A percentile compares a stretch with the other conserved stretches of the same genome.
phyloP scores from a whole-genome alignment of 768 basidiomycete species.

The Collybia nuda region DNA sequence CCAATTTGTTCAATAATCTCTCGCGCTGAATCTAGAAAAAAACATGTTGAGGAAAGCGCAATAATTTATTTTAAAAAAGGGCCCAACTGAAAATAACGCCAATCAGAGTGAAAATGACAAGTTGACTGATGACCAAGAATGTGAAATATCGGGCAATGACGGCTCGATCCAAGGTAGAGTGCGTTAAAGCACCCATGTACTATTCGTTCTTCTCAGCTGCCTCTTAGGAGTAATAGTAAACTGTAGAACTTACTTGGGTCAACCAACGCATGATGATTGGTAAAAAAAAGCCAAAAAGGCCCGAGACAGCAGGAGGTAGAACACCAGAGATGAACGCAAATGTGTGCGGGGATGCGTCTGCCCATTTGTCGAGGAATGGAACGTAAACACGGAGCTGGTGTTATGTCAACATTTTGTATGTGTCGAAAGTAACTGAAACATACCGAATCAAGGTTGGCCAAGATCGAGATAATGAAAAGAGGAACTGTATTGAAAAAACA shows the following conservation, averaged over 20 bases:
- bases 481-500: slow-evolving; percentile 97
- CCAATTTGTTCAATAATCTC: slow-evolving; percentile 44
- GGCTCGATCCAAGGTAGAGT: slow-evolving; percentile 83
- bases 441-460: slow-evolving; percentile 88
- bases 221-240: slow-evolving; percentile 60
- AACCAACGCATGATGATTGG: slow-evolving; percentile 91
- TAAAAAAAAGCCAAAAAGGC: slow-evolving; percentile 86
- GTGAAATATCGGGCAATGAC: slow-evolving; percentile 92
- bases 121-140: slow-evolving; percentile 91
- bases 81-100: slow-evolving; percentile 89
- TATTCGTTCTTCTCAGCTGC: slow-evolving; percentile 55
- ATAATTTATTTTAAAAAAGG: slow-evolving; percentile 22
- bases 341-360: slow-evolving; percentile 51
- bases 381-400: slow-evolving; percentile 65
- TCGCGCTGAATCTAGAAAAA: slow-evolving; percentile 36
- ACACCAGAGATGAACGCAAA: slow-evolving; percentile 93
- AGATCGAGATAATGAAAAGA: slow-evolving; percentile 82
- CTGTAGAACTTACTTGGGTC: slow-evolving; percentile 52
- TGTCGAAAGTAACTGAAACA: slow-evolving; percentile 18
- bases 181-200: slow-evolving; percentile 62
- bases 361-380: slow-evolving; percentile 75
- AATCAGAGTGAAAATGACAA: slow-evolving; percentile 92
- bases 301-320: slow-evolving; percentile 85
- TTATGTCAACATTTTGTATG: slow-evolving; percentile 6
- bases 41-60: not conserved